Base-by-base conservation (phyloP, 805 yeast genomes). In the Gaillardinia entomophila region DNA sequence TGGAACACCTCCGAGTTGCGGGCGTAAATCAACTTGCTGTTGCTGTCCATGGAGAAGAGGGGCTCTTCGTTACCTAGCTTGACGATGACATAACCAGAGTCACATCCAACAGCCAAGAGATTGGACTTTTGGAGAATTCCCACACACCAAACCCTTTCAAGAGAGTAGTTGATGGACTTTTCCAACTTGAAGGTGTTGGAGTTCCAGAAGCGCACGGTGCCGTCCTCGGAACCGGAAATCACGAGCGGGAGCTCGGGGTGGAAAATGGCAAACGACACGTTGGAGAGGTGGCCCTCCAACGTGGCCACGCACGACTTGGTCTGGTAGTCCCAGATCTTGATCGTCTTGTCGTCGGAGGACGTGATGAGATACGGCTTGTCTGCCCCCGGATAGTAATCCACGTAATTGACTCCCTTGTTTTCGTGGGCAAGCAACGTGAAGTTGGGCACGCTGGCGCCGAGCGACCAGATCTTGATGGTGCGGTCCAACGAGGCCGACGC, bases 61-160 rank as follows among this genome's bases (percentile, higher is more conserved):
- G 99, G 99, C 49, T 83, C 94, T 57, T 92, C 97, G 50, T 82
- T 86, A 51, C 98, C 98, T 37, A 92, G 62, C 42, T 88, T 83
- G 40, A 90, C 61, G 22, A 88, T 83, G n/a, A 87, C 82, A 45
- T 81, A 80, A 19, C 99, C 99, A 12, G 89, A 84, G 58, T 92
- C 99, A 49, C 86, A 89, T 46, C 99, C 99, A 38, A 89, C 75
- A 11, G 96, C 92, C 41, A 90, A 71, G 39, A 85, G 67, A 54
- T 86, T 87, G 30, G 86, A 75, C 26, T 71, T 62, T 43, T 79
- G 79, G 49, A 79, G 79, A 28, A 83, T 66, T 24, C 89, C 75
- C 33, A 84, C 77, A 71, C 97, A 89, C 99, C 99, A 92, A 32
- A 92, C 92, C 52, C 99, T 80, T 61, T 92, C 97, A 57, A 90